phyloP scores from a whole-genome alignment of 2,329 filamentous ascomycete genomes.

The Pestalotiopsis sp. region DNA sequence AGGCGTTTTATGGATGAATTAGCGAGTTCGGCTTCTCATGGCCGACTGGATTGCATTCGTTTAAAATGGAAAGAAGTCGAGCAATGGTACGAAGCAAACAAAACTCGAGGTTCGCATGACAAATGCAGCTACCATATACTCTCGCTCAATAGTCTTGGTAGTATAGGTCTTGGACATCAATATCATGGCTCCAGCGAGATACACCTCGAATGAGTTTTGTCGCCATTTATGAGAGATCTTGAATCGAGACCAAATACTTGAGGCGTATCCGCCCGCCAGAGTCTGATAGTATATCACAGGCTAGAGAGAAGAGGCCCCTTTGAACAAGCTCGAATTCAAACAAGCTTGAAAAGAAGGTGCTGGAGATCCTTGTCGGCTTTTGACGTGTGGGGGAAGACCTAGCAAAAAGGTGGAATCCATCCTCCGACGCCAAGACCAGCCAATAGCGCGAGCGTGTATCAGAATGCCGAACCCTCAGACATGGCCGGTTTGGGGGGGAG shows the following conservation, averaged over 20 bases:
- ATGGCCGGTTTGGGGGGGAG: background rate
- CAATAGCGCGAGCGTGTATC: constrained; percentile 3
- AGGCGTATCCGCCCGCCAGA: too few species aligned
- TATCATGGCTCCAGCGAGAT: too few species aligned
- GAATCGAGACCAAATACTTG: too few species aligned
- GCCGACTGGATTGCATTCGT: background rate
- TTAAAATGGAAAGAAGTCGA: background rate
- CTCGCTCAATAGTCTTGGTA: too few species aligned
- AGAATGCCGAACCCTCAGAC: constrained; percentile 5
- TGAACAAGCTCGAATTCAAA: background rate
- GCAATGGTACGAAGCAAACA: background rate
- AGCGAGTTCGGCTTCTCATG: background rate
- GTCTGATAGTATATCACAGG: too few species aligned
- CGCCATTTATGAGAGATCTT: too few species aligned
- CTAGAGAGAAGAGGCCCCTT: background rate
- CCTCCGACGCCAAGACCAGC: constrained; percentile 7
- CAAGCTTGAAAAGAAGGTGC: constrained; percentile 1
- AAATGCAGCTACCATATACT: too few species aligned
- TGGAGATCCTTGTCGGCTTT: background rate
- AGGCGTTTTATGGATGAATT: background rate
- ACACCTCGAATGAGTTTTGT: too few species aligned
- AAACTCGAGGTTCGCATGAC: too few species aligned
- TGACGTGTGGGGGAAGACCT: constrained; percentile 1
- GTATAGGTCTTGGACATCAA: too few species aligned
- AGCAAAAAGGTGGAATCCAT: background rate